These are phyloP conservation scores for Fusarium keratoplasticum DNA, from an alignment of 2,329 filamentous ascomycete species.

Conservation along the genomic window DNA sequence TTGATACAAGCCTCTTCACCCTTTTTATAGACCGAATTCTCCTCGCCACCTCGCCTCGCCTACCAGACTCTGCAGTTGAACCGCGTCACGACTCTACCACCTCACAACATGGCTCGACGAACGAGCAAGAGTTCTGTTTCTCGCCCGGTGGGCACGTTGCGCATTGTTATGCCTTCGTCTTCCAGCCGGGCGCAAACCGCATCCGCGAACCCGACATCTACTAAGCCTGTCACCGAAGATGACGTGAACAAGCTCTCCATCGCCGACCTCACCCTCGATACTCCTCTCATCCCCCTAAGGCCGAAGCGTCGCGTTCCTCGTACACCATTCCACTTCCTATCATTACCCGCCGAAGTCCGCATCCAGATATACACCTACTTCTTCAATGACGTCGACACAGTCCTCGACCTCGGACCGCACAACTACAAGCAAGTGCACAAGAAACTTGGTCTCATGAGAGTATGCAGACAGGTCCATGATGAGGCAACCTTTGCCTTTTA, in stretches of 20 bases:
- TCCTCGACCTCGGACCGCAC: slow-evolving; percentile 74
- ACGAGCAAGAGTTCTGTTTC: slow-evolving; percentile 36
- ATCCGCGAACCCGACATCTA: slow-evolving; percentile 49
- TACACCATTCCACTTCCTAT: slow-evolving; percentile 72
- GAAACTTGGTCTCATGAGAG: slow-evolving; percentile 70
- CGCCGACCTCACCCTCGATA: slow-evolving; percentile 57
- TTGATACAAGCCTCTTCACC: not conserved
- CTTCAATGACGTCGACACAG: slow-evolving; percentile 64
- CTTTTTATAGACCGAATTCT: slow-evolving; percentile 16
- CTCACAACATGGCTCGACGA: slow-evolving; percentile 38
- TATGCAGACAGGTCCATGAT: slow-evolving; percentile 68
- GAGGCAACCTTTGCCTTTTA: slow-evolving; percentile 77
- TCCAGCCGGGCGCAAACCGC: slow-evolving; percentile 19
- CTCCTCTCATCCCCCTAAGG: slow-evolving; percentile 47
- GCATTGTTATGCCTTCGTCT: slow-evolving; percentile 32
- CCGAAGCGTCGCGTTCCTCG: slow-evolving; percentile 49
- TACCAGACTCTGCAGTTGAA: not conserved
- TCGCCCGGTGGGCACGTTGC: slow-evolving; percentile 33
- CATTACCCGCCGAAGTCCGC: slow-evolving; percentile 76
- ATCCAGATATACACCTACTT: slow-evolving; percentile 75
- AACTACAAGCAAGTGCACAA: slow-evolving; percentile 73
- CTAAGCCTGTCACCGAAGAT: slow-evolving; percentile 53
- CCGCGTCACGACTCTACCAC: not conserved
- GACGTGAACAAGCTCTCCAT: slow-evolving; percentile 56
- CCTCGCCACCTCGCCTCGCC: slow-evolving; percentile 21